Percentiles rank a stretch among this genome's conserved stretches.
phyloP scores from a whole-genome alignment of 352 stramenopile genomes.

The Elongisporangium prolatum region DNA sequence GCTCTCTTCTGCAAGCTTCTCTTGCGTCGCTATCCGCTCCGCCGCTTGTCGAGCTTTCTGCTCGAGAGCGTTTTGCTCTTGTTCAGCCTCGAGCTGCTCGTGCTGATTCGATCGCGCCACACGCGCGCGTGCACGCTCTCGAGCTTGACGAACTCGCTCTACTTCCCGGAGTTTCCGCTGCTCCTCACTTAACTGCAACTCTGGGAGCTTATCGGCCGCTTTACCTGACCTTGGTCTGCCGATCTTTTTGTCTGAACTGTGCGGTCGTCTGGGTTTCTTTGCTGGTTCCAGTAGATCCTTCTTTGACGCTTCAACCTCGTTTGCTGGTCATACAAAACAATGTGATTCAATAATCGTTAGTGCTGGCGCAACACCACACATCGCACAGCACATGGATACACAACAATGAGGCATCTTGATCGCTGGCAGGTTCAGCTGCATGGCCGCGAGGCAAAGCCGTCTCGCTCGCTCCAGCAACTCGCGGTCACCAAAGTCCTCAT shows the following conservation, averaged over 20 bases:
- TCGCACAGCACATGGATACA: neutral
- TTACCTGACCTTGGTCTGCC: slow-evolving; percentile 1
- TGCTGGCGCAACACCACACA: neutral
- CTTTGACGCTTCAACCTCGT: neutral
- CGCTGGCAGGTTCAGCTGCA: slow-evolving; percentile 9
- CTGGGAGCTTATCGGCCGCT: slow-evolving; percentile 13
- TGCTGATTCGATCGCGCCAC: slow-evolving; percentile 39
- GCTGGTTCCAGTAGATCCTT: neutral
- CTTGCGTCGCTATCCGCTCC: slow-evolving; percentile 24
- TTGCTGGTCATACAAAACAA: neutral
- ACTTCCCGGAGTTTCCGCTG: slow-evolving; percentile 24
- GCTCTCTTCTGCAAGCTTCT: slow-evolving; percentile 29
- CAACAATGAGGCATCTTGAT: neutral
- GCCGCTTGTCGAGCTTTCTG: slow-evolving; percentile 12
- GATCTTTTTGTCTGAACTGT: slow-evolving; percentile 8
- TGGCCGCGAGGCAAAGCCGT: slow-evolving; percentile 29
- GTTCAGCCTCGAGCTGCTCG: slow-evolving; percentile 22
- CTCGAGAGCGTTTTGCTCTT: slow-evolving; percentile 12
- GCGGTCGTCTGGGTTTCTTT: slow-evolving; percentile 4
- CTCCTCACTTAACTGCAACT: slow-evolving; percentile 21
- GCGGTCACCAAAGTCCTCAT: slow-evolving; percentile 12
- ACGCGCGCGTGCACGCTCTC: slow-evolving; percentile 48
- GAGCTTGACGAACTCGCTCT: slow-evolving; percentile 49
- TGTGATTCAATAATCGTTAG: neutral
- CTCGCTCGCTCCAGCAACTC: slow-evolving; percentile 44